Conservation (phyloP, 257 asterid genomes). For the Solanum virginianum region DNA sequence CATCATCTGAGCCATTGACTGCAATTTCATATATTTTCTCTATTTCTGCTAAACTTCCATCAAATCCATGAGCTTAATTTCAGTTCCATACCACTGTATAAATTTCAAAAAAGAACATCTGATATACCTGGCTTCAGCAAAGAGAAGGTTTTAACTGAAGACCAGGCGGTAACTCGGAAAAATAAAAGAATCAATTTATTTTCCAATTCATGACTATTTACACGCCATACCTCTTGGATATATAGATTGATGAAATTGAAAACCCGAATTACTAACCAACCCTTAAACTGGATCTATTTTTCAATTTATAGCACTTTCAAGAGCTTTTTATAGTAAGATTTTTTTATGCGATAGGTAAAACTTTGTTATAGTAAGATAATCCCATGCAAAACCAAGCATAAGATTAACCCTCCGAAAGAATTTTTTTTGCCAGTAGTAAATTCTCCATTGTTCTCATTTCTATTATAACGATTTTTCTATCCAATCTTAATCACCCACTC, state of each 20-base stretch:
- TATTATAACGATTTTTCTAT: not conserved
- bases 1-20: conserved; percentile 75
- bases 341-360: not conserved
- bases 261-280: not conserved
- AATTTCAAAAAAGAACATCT: conserved; percentile 1
- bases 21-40: conserved; percentile 92
- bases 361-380: not conserved
- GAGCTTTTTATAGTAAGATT: not conserved
- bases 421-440: not conserved
- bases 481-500: not conserved
- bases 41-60: conserved; percentile 94
- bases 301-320: not conserved
- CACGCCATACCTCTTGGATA: not conserved
- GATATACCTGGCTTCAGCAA: conserved; percentile 21
- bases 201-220: not conserved
- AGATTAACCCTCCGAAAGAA: not conserved
- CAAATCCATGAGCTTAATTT: conserved; percentile 51
- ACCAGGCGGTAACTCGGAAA: not conserved
- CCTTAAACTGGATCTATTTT: not conserved
- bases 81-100: conserved; percentile 38
- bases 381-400: not conserved
- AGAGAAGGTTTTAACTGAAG: conserved; percentile 12
- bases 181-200: not conserved
- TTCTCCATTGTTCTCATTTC: not conserved
- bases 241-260: not conserved